These are phyloP conservation scores for Infundibulicybe gibba DNA, from an alignment of 768 basidiomycete species.

Conservation along the genomic window DNA sequence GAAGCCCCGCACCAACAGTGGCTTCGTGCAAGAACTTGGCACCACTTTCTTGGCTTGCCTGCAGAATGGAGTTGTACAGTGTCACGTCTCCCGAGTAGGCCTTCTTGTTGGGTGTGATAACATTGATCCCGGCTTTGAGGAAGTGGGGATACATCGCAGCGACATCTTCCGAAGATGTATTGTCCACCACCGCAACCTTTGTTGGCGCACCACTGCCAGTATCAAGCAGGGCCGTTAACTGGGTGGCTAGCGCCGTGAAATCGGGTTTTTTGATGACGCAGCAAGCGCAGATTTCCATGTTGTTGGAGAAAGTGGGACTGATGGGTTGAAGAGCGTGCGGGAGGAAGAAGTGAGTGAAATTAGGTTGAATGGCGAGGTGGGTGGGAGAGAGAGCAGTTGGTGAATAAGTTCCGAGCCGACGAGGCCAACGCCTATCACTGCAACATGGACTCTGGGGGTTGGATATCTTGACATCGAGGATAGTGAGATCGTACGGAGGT, in stretches of 20 bases:
- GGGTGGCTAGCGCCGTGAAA: conserved; percentile 42
- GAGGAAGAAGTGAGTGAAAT: conserved; percentile 70
- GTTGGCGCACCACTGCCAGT: conserved; percentile 24
- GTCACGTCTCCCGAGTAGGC: conserved; percentile 73
- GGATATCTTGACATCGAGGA: conserved; percentile 2
- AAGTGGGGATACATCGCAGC: conserved; percentile 81
- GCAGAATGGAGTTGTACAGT: conserved; percentile 68
- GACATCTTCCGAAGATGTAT: conserved; percentile 82
- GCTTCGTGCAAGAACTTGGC: conserved; percentile 81
- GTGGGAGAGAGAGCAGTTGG: conserved; percentile 70
- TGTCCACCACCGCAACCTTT: conserved; percentile 79
- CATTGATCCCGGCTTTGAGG: conserved; percentile 72
- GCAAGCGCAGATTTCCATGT: conserved; percentile 36
- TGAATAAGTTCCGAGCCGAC: conserved; percentile 86
- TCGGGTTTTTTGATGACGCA: conserved; percentile 39
- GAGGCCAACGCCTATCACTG: conserved; percentile 88
- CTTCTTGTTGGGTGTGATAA: conserved; percentile 98
- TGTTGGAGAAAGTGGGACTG: conserved; percentile 34
- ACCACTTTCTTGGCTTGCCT: conserved; percentile 52
- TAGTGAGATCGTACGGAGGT: neutral
- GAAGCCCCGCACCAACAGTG: conserved; percentile 95
- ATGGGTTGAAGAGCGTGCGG: conserved; percentile 48
- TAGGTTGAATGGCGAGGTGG: conserved; percentile 54
- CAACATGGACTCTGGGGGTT: conserved; percentile 45
- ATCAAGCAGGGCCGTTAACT: conserved; percentile 42